These are phyloP conservation scores for Naganishia randhawae DNA, from an alignment of 768 basidiomycete species.

Conservation along the genomic window DNA sequence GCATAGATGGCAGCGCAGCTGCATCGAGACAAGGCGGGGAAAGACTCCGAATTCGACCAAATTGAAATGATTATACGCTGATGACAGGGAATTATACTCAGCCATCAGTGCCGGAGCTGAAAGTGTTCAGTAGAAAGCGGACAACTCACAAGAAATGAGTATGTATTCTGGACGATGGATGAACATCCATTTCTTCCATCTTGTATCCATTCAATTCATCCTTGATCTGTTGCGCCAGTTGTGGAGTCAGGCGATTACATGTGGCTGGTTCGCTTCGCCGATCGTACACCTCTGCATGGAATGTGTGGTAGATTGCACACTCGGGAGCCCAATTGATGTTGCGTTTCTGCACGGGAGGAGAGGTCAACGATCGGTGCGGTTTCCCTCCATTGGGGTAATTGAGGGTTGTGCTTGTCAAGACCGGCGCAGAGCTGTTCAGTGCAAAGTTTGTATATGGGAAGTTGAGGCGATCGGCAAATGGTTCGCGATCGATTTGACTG, in stretches of 20 bases:
- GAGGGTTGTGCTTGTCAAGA: conserved; percentile 56
- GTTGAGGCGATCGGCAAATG: conserved; percentile 49
- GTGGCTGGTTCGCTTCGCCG: conserved; percentile 92
- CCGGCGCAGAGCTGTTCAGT: conserved; percentile 83
- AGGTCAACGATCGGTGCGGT: conserved; percentile 61
- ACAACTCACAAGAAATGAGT: conserved; percentile 46
- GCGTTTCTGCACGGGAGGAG: conserved; percentile 56
- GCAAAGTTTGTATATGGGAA: conserved; percentile 72
- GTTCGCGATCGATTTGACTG: conserved; percentile 28
- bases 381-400: conserved; percentile 17
- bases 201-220: conserved; percentile 82
- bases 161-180: conserved; percentile 82
- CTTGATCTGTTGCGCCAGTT: conserved; percentile 93
- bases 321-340: conserved; percentile 83
- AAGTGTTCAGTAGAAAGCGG: too few relatives aligned
- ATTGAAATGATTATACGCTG: conserved; percentile 4
- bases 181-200: conserved; percentile 99
- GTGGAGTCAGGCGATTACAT: conserved; percentile 91
- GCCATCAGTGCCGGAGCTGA: background rate
- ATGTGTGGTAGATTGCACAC: conserved; percentile 94
- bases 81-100: background rate
- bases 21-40: background rate
- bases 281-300: conserved; percentile 84
- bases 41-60: background rate
- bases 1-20: conserved; percentile 14